These are phyloP conservation scores for Kentomonas sorsogonicus DNA, from an alignment of 208 protist genomes.

Conservation along the genomic window DNA sequence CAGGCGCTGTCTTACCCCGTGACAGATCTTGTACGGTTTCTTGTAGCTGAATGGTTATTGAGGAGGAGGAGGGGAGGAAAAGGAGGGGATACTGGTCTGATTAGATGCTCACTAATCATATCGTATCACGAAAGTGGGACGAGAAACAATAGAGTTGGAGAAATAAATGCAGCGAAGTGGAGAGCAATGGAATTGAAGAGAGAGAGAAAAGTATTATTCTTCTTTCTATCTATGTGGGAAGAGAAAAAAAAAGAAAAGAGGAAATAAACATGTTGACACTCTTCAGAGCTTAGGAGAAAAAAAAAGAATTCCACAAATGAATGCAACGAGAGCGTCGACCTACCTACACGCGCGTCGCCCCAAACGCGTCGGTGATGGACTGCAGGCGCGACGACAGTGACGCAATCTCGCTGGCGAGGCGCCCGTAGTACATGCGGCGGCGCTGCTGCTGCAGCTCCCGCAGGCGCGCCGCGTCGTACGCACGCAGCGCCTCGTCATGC, in stretches of 20 bases:
- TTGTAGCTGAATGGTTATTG: too few species aligned
- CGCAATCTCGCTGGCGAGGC: constrained; percentile 6
- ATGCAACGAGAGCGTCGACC: neutral
- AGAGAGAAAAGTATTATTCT: too few species aligned
- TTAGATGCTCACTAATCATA: too few species aligned
- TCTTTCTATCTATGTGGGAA: neutral
- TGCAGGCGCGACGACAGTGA: constrained; percentile 2
- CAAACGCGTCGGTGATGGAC: neutral
- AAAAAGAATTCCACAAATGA: constrained; percentile 3
- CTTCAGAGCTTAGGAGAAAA: constrained; percentile 1
- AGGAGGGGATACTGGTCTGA: too few species aligned
- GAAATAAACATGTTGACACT: neutral
- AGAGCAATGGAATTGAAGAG: too few species aligned
- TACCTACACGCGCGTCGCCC: neutral
- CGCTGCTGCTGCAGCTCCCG: constrained; percentile 7
- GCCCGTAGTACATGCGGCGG: too few species aligned
- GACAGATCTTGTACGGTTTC: too few species aligned
- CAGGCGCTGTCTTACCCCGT: neutral
- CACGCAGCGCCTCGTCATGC: constrained; percentile 2
- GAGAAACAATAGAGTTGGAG: too few species aligned
- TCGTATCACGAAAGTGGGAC: too few species aligned
- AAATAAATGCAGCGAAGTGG: too few species aligned
- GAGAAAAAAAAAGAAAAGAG: constrained; percentile 3
- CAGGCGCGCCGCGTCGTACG: neutral
- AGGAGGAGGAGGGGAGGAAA: too few species aligned